A percentile compares a stretch with the other conserved stretches of the same genome.
phyloP scores from a whole-genome alignment of 2,329 filamentous ascomycete genomes.

The Sphaerulina vaccinii region DNA sequence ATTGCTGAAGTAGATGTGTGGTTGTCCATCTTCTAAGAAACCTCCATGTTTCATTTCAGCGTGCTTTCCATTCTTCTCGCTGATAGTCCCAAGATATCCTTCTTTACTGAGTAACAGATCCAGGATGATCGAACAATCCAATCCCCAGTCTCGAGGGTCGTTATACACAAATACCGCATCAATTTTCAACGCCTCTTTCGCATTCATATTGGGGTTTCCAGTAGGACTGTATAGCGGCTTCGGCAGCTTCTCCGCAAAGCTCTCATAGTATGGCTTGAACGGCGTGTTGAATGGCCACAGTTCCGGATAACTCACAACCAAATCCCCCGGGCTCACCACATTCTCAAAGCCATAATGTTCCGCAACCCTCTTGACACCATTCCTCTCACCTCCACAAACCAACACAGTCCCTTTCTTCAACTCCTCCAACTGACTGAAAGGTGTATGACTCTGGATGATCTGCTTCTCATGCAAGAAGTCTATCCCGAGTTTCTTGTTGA shows the following conservation, averaged over 20 bases:
- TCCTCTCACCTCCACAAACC: slow-evolving; percentile 49
- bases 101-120: slow-evolving; percentile 76
- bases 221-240: slow-evolving; percentile 41
- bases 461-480: slow-evolving; percentile 65
- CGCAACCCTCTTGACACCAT: slow-evolving; percentile 69
- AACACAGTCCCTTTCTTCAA: slow-evolving; percentile 55
- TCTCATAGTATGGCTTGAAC: slow-evolving; percentile 61
- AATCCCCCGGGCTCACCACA: slow-evolving; percentile 82
- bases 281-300: slow-evolving; percentile 81
- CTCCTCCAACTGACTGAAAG: slow-evolving; percentile 70
- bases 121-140: slow-evolving; percentile 80
- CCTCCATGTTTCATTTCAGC: slow-evolving; percentile 68
- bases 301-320: slow-evolving; percentile 68
- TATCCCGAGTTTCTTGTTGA: slow-evolving; percentile 65
- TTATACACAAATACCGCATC: slow-evolving; percentile 93
- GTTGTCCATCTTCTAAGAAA: slow-evolving; percentile 81
- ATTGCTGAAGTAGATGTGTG: slow-evolving; percentile 82
- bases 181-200: slow-evolving; percentile 60
- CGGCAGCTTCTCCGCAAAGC: slow-evolving; percentile 59
- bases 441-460: slow-evolving; percentile 89
- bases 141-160: slow-evolving; percentile 92
- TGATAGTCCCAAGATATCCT: slow-evolving; percentile 81
- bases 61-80: slow-evolving; percentile 64
- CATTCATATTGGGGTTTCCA: slow-evolving; percentile 28
- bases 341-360: slow-evolving; percentile 55